Conservation (phyloP, 192 early-diverging fungal species). For the Podila minutissima region DNA sequence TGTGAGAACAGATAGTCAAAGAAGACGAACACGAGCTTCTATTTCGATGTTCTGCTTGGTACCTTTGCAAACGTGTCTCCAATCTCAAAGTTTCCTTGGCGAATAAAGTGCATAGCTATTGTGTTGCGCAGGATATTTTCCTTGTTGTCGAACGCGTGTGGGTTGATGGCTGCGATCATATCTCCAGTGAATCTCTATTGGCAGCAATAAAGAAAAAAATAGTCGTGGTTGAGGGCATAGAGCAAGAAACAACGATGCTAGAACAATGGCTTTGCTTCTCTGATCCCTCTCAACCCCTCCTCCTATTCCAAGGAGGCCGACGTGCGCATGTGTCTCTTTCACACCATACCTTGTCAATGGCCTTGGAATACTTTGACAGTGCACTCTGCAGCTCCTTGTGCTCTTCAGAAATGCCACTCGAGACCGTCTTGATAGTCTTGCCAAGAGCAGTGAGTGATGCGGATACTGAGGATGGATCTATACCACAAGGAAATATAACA, state of each 20-base stretch:
- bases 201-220: background rate
- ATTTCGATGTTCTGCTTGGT: background rate
- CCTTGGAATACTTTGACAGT: constrained; percentile 76
- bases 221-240: background rate
- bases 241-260: constrained; percentile 6
- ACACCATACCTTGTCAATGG: constrained; percentile 70
- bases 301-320: background rate
- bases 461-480: constrained; percentile 33
- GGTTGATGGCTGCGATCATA: constrained; percentile 66
- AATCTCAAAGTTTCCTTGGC: constrained; percentile 88
- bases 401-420: constrained; percentile 53
- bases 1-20: background rate
- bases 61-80: constrained; percentile 70
- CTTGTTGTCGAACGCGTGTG: constrained; percentile 81
- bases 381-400: constrained; percentile 72
- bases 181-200: constrained; percentile 75
- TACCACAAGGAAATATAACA: background rate
- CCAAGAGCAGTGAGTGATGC: constrained; percentile 13
- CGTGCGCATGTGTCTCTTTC: background rate
- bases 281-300: background rate
- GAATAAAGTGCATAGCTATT: constrained; percentile 82
- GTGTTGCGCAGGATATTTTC: constrained; percentile 68
- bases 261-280: background rate
- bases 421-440: constrained; percentile 39
- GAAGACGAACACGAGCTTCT: background rate